Conservation (phyloP, 441 rosid genomes). For the Gossypium lobatum region DNA sequence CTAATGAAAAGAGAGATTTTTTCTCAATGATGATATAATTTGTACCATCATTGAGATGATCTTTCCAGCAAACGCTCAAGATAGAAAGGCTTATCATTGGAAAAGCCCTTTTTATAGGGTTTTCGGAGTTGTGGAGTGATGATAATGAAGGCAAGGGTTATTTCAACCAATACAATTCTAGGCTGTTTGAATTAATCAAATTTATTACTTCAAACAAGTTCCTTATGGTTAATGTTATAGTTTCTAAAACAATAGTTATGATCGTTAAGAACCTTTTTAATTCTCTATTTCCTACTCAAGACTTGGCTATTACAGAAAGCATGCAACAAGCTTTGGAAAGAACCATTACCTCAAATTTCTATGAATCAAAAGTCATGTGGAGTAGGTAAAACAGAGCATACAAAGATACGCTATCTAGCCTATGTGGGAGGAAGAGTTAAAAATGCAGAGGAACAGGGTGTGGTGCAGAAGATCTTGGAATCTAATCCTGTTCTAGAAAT, state of each 20-base stretch:
- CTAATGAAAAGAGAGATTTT: conserved; percentile 57
- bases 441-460: conserved; percentile 44
- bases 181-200: conserved; percentile 79
- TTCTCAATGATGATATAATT: conserved; percentile 58
- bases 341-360: too few species aligned
- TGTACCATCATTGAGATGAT: conserved; percentile 54
- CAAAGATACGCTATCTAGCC: conserved; percentile 68
- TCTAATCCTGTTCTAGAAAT: conserved; percentile 80
- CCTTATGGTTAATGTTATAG: conserved; percentile 56
- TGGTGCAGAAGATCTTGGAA: conserved; percentile 80
- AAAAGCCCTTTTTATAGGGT: conserved; percentile 43
- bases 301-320: conserved; percentile 77
- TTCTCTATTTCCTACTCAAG: conserved; percentile 71
- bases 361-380: conserved; percentile 26
- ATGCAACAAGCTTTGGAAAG: conserved; percentile 75
- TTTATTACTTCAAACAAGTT: conserved; percentile 67
- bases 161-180: conserved; percentile 79
- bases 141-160: conserved; percentile 90
- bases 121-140: conserved; percentile 89
- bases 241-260: conserved; percentile 59
- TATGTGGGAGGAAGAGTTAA: conserved; percentile 61
- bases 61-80: conserved; percentile 78
- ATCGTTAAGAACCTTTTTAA: conserved; percentile 49
- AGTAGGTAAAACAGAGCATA: conserved; percentile 82
- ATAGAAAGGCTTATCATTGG: conserved; percentile 64